Base-by-base conservation (phyloP, 306 rosid species). In the Lupinus albus region DNA sequence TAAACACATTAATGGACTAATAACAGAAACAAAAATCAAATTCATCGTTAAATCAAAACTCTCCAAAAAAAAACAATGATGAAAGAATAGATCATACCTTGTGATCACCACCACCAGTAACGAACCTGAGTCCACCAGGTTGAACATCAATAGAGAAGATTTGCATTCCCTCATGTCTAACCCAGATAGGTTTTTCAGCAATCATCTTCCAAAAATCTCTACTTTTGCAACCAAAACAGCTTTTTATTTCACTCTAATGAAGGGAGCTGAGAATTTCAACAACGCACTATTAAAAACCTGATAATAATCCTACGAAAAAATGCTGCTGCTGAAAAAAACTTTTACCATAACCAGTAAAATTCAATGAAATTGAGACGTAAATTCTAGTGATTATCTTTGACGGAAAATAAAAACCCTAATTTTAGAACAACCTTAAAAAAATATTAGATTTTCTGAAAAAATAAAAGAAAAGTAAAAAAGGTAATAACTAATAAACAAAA, bases 51-150 rank as follows among this genome's bases (percentile, higher is more conserved):
- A 68, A 61, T 25, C 68, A 39, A 54, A 47, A 18, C 35, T 58
- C 56, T 28, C 30, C 30, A 25, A 25, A 25, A 25, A 25, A 25
- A 25, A 25, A 25, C 4, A 25, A 25, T 3, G 30, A 25, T 25
- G 30, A 25, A 4, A 2, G 30, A 1, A 25, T 25, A 47, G 11
- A 17, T 0, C 74, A 72, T 55, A 88, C 99, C 97, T 93, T 93
- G 76, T 93, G 97, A 84, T 93, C 99, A 71, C 99, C 99, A 54
- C 99, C 99, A 46, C 99, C 99, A 76, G 99, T 89, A 9, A 96
- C 95, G 14, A 93, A 84, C 77, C 99, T 79, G 49, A 86, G 87
- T 4, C 97, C 97, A 11, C 97, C 97, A 5, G 97, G 96, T 80
- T 93, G 99, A 66, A 93, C 92, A 84, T 93, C 99, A 77, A 93